A percentile compares a stretch with the other conserved stretches of the same genome.
phyloP scores from a whole-genome alignment of 169 alveolate genomes.

The Plasmodium blacklocki region DNA sequence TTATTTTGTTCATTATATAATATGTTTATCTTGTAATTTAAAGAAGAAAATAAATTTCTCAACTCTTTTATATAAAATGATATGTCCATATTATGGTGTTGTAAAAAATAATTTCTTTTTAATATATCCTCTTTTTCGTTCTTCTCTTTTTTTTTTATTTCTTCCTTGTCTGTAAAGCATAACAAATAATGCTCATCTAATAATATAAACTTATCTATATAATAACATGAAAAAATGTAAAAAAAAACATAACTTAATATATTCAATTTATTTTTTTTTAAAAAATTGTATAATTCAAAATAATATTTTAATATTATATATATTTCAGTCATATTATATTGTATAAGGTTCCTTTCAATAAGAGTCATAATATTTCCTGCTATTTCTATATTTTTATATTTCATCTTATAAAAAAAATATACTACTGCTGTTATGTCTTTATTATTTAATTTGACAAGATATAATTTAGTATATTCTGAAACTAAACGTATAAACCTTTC shows the following conservation, averaged over 20 bases:
- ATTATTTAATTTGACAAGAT: background rate
- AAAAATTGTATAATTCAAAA: background rate
- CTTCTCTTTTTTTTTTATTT: background rate
- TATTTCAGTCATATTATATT: background rate
- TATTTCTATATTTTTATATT: conserved; percentile 1
- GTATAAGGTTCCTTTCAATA: background rate
- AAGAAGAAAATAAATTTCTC: background rate
- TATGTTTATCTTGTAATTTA: background rate
- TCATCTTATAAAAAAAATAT: background rate
- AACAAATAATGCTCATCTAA: too few relatives aligned
- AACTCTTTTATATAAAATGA: background rate
- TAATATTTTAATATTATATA: background rate
- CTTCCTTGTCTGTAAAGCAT: background rate
- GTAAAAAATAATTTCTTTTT: background rate
- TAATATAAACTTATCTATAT: background rate
- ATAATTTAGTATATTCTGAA: background rate
- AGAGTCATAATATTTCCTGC: background rate
- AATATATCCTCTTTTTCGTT: background rate
- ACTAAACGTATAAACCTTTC: background rate
- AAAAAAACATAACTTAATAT: background rate
- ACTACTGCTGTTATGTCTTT: conserved; percentile 37
- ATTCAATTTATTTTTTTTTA: background rate
- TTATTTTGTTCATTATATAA: background rate
- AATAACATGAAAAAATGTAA: background rate
- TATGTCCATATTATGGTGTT: too few relatives aligned